phyloP scores from a whole-genome alignment of 495 filamentous ascomycete genomes.

The Tuber brumale region DNA sequence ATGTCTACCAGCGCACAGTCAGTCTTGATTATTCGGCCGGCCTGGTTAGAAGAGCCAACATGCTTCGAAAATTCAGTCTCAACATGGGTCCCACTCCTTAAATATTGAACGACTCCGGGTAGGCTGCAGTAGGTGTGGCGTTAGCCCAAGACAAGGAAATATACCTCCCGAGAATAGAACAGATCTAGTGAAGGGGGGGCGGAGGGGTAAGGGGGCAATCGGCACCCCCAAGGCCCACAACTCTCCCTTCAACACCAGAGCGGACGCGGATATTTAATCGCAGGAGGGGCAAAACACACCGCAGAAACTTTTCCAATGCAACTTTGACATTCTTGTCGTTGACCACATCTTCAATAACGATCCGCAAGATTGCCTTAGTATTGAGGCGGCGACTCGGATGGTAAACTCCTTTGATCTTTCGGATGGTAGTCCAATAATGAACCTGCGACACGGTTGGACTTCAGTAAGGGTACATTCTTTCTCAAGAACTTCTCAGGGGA shows the following conservation, averaged over 20 bases:
- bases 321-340: slow-evolving; percentile 60
- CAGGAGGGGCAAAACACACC: slow-evolving; percentile 45
- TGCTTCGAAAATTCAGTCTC: neutral
- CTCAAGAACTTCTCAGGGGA: slow-evolving; percentile 30
- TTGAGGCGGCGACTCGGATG: slow-evolving; percentile 70
- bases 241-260: neutral
- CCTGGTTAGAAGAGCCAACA: neutral
- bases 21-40: slow-evolving; percentile 7
- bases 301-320: slow-evolving; percentile 66
- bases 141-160: neutral
- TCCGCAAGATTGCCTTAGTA: slow-evolving; percentile 71
- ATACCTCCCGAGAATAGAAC: neutral
- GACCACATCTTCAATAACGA: slow-evolving; percentile 71
- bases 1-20: slow-evolving; percentile 53
- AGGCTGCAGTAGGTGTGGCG: neutral
- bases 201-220: neutral
- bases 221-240: neutral
- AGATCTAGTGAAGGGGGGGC: neutral
- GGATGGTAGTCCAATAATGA: slow-evolving; percentile 91
- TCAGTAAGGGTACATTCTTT: slow-evolving; percentile 12
- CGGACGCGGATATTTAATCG: neutral
- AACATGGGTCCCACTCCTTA: neutral
- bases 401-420: slow-evolving; percentile 87
- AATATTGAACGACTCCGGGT: neutral
- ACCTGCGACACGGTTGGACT: slow-evolving; percentile 51